Evolutionary conservation across 176 grass and related monocot genomes (phyloP), one percentile per base, ranked within the genome.

Genomic region (Puccinellia tenuiflora): DNA sequence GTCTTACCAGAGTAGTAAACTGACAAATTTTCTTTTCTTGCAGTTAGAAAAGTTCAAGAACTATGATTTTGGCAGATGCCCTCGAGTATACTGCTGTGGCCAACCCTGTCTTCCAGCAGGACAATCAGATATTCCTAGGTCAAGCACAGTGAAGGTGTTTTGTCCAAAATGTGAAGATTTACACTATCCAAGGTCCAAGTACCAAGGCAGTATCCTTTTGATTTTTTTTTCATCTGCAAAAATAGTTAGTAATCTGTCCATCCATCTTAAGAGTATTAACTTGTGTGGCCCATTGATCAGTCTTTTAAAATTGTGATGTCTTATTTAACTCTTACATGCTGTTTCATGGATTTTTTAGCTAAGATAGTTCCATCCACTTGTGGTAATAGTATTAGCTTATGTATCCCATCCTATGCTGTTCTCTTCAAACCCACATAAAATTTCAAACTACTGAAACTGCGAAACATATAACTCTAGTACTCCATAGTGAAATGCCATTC

Each of bases 201-300:
- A 91, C 72, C 96, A 98, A 95, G 96, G 92, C 85, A 98, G 96
- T 98, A 98, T 98, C 96, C 92, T 98, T 88, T 83, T 89, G 48
- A 66, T 17, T 42, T 84, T 51, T 17, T 42, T 84, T 51, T 76
- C 26, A 35, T 10, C 43, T 73, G 69, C 69, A 5, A 14, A 73
- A 73, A 48, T 73, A 47, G 8, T 73, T 9, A 46, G 40, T 28
- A 29, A 73, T 48, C 17, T 73, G 17, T 73, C 12, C 40, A 72
- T 47, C 14, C 65, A 29, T 45, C 13, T 7, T 73, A 48, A 16
- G 24, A 73, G 69, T 30, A 73, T 47, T 73, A 73, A 47, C 15
- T 47, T 72, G 24, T 29, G 68, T 72, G 42, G 14, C 24, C 22
- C 42, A 47, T 72, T 7, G 14, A 72, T 15, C 13, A 26, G 40